Evolutionary conservation across 2,329 filamentous ascomycete species (phyloP).

Genomic region (Neurospora sp.): DNA sequence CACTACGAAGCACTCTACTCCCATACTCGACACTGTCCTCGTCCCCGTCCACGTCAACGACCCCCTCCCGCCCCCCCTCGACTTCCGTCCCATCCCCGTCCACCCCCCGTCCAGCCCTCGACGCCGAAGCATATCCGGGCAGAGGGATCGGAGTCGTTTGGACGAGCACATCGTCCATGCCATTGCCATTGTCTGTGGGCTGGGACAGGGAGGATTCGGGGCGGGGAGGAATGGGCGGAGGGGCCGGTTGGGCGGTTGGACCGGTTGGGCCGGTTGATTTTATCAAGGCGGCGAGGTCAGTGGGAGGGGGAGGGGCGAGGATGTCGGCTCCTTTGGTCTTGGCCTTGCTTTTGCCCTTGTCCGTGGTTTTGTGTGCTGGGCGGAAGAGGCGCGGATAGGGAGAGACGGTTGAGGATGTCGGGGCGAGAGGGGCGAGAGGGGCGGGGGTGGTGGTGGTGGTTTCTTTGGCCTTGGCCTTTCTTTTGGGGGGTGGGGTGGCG

Average conservation of each 20-base stretch:
- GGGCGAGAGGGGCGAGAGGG: not conserved
- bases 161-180: not conserved
- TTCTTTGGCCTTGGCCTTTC: not conserved
- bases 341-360: not conserved
- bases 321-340: not conserved
- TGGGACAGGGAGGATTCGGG: not conserved
- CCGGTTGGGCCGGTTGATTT: not conserved
- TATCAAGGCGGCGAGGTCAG: not conserved
- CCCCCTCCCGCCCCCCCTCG: not conserved
- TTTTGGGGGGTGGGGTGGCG: not conserved
- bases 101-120: not conserved
- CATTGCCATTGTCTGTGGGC: not conserved
- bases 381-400: not conserved
- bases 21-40: not conserved
- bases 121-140: not conserved
- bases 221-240: not conserved
- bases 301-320: not conserved
- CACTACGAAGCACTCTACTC: not conserved
- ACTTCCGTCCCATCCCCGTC: not conserved
- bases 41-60: not conserved
- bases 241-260: not conserved
- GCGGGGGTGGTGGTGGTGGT: not conserved
- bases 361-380: not conserved
- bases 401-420: not conserved
- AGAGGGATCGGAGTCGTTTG: not conserved